Evolutionary conservation across 2,329 filamentous ascomycete species (phyloP).

Genomic region (Ophiostoma triangulosporum): DNA sequence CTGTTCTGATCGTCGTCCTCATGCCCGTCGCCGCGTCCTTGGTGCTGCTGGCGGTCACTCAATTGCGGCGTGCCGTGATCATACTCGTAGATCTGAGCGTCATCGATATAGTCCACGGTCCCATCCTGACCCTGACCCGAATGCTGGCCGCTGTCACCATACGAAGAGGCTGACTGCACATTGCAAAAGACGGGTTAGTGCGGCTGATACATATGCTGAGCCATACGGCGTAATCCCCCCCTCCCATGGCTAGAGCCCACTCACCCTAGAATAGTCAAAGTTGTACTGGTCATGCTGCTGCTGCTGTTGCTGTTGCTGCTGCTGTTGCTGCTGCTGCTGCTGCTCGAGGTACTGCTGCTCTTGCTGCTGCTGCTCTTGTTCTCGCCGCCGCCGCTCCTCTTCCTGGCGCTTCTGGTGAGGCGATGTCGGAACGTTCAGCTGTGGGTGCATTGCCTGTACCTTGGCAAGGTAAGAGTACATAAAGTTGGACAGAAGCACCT

Average conservation of each 20-base stretch:
- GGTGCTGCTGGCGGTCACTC: not conserved
- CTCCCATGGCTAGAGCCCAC: slow-evolving; percentile 6
- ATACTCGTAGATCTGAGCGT: slow-evolving; percentile 23
- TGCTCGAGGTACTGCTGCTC: slow-evolving; percentile 29
- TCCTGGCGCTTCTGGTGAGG: slow-evolving; percentile 36
- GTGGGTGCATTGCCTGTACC: slow-evolving; percentile 96
- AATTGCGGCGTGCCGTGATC: slow-evolving; percentile 17
- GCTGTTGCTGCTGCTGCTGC: slow-evolving; percentile 17
- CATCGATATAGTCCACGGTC: slow-evolving; percentile 20
- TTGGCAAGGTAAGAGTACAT: slow-evolving; percentile 99
- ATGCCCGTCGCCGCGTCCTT: not conserved
- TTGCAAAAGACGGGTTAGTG: not conserved
- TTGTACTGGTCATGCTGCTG: slow-evolving; percentile 18
- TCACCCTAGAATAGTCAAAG: slow-evolving; percentile 25
- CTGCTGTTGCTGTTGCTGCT: slow-evolving; percentile 15
- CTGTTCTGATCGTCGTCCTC: not conserved
- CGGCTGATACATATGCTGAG: not conserved
- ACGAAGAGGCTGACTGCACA: slow-evolving; percentile 16
- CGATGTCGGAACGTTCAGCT: slow-evolving; percentile 79
- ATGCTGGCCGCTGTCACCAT: slow-evolving; percentile 18
- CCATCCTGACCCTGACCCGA: slow-evolving; percentile 11
- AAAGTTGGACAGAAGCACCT: slow-evolving; percentile 94
- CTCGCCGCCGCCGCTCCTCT: slow-evolving; percentile 34
- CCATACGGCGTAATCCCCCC: not conserved
- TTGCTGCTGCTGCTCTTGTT: slow-evolving; percentile 31